Base-by-base conservation (phyloP, 306 rosid species). In the Fagus sylvatica region DNA sequence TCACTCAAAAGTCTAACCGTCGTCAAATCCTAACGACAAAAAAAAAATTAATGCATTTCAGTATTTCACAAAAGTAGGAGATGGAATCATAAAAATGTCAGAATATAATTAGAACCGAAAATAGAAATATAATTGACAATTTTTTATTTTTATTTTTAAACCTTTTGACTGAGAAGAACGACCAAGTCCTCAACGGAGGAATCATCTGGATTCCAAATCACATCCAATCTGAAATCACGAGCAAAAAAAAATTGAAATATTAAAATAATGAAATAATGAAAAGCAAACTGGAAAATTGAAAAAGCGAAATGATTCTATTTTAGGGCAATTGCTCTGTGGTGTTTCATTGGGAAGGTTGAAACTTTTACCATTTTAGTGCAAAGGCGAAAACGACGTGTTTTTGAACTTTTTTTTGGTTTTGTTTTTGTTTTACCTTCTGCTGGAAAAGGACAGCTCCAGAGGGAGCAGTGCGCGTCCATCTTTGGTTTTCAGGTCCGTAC, bases 401-500 rank as follows among this genome's bases (percentile, higher is more conserved):
- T 80, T 46, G 15, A 46, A 46, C 11, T 46, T 42, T 43, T 43
- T 42, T 42, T 40, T 40, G 42, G 4, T 41, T 7, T 43, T 43
- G 2, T 43, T 10, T 40, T 19, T 60, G 48, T 65, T n/a, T 40
- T 78, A 85, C 89, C 89, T 85, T 11, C 61, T 34, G 86, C 81
- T 74, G 16, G 75, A 60, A 15, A 85, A 81, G 48, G 86, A 82
- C 75, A 85, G 56, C 64, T 85, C 84, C 82, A 85, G 77, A 62
- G 89, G 60, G 5, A 85, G 77, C 69, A 55, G 89, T 32, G 77
- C 65, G 43, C 74, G 66, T 53, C 81, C 75, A 78, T 82, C 84
- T 66, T 73, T 82, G 28, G 84, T 79, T 79, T 78, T 79, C 54
- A 82, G 80, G 77, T 76, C 86, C 55, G 89, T 85, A 68, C 89